Base-by-base conservation (phyloP, 2,329 filamentous ascomycete genomes). In the Aspergillus fumigatiaffinis region DNA sequence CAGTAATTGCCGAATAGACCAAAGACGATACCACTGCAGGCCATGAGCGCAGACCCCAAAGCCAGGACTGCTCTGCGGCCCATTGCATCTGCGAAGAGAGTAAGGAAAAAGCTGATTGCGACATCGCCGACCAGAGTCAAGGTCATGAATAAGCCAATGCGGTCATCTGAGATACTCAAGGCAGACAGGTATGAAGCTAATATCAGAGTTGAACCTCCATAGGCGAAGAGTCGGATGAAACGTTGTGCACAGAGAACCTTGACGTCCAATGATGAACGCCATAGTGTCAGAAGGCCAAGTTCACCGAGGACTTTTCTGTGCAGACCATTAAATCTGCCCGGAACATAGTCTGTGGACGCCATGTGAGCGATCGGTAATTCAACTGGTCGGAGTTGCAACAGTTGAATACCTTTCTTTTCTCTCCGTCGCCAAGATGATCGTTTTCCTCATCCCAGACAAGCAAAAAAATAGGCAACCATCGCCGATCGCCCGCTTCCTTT, bases 101-200 rank as follows among this genome's bases (percentile, higher is more conserved):
- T 84, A 21, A 87, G 69, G 20, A 81, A 67, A 4, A 86, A 79
- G 1, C 81, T 82, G 7, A 87, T 80, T 0, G 82, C 67, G 1
- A 87, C 84, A 71, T 88, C 85, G 12, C 85, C 85, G 2, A 80
- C 67, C 14, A 87, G 76, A 0, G 85, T 88, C 41, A 87, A 71
- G 0, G 82, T 86, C 84, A 88, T 86, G 63, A 88, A 87, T 6
- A 87, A 66, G 5, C 85, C 85, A 57, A 87, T 87, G 23, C 77
- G 79, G 26, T 80, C 75, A 67, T 87, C 84, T 0, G 83, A 77
- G 54, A 86, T 80, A 0, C 75, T 71, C 12, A 87, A 71, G 21
- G 80, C 78, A 6, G 82, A 79, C 52, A 88, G 81, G 67, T 86
- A 87, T 17, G 85, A 81, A 10, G 83, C 85, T 48, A 88, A 76